Base-by-base conservation (phyloP, 495 filamentous ascomycete species). In the Xylaria grammica region DNA sequence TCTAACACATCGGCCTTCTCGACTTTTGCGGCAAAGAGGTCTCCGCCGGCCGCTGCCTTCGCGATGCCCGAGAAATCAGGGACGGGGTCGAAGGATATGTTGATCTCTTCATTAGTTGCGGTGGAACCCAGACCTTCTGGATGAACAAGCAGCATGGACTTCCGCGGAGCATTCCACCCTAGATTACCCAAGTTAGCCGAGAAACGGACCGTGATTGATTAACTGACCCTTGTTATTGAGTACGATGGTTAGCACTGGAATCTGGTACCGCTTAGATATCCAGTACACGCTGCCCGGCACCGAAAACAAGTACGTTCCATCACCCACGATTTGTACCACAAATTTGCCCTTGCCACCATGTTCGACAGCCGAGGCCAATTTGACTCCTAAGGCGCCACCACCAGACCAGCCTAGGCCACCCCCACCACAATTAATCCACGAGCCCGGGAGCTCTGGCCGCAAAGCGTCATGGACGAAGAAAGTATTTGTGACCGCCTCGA, bases 381-480 rank as follows among this genome's bases (percentile, higher is more conserved):
- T 97, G 73, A 97, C 92, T 17, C 94, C 94, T 3, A 96, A 76
- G 2, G 91, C 87, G 60, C 85, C 94, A 48, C 94, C 94, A 22
- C 94, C 94, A n/a, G 90, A 94, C 94, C 94, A 98, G 20, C 94
- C 94, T 0, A 97, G 83, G 3, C 94, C 94, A 38, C 94, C 94
- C 34, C 94, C 94, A 15, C 94, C 94, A 74, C 94, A 98, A 79
- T 96, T 97, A 71, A 97, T 88, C 89, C 92, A 95, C 8, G 87
- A 88, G 5, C 93, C 91, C 0, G 93, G 94, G 1, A 87, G 65
- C 15, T 86, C 90, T 11, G 89, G 88, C 70, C 86, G 85, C n/a
- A 97, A 72, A 67, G 92, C 89, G 68, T 98, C 92, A 22, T 92
- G 88, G 15, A 96, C 91, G 54, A 90, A 86, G 1, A 72, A 75